A percentile compares a stretch with the other conserved stretches of the same genome.
phyloP scores from a whole-genome alignment of 1,284 basidiomycete genomes.

The Ceratobasidium sp. region DNA sequence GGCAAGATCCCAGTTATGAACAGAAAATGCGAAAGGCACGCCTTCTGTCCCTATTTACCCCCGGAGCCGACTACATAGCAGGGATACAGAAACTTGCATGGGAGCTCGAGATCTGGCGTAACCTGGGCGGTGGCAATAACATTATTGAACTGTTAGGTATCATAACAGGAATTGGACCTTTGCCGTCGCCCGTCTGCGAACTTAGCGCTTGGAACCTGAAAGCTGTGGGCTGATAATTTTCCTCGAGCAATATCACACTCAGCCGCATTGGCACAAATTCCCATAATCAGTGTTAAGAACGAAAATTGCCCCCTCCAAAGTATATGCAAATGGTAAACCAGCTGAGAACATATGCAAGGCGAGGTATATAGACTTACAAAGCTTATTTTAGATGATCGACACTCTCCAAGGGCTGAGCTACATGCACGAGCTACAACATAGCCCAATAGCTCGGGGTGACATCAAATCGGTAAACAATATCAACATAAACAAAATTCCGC shows the following conservation, averaged over 20 bases:
- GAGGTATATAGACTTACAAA: too few species aligned
- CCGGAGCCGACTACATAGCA: too few species aligned
- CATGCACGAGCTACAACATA: slow-evolving; percentile 27
- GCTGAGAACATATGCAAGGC: too few species aligned
- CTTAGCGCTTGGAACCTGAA: slow-evolving; percentile 15
- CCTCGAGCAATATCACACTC: too few species aligned
- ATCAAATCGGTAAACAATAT: slow-evolving; percentile 26
- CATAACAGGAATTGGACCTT: slow-evolving; percentile 18
- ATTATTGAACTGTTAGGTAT: slow-evolving; percentile 26
- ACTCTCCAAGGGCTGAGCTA: slow-evolving; percentile 24
- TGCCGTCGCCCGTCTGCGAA: slow-evolving; percentile 10
- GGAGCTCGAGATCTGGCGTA: slow-evolving; percentile 31
- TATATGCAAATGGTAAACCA: slow-evolving; percentile 36
- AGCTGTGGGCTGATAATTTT: neutral
- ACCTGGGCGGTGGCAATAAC: slow-evolving; percentile 2
- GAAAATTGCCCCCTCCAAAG: slow-evolving; percentile 25
- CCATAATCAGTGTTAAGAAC: slow-evolving; percentile 5
- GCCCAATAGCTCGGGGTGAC: slow-evolving; percentile 28
- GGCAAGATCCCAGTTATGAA: too few species aligned
- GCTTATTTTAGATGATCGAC: slow-evolving; percentile 38
- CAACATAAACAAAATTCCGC: neutral
- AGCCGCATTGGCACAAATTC: too few species aligned
- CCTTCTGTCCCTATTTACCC: too few species aligned
- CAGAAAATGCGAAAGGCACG: too few species aligned
- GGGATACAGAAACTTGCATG: slow-evolving; percentile 16